Conservation (phyloP, 345 rosid species). For the Trapa incisa region DNA sequence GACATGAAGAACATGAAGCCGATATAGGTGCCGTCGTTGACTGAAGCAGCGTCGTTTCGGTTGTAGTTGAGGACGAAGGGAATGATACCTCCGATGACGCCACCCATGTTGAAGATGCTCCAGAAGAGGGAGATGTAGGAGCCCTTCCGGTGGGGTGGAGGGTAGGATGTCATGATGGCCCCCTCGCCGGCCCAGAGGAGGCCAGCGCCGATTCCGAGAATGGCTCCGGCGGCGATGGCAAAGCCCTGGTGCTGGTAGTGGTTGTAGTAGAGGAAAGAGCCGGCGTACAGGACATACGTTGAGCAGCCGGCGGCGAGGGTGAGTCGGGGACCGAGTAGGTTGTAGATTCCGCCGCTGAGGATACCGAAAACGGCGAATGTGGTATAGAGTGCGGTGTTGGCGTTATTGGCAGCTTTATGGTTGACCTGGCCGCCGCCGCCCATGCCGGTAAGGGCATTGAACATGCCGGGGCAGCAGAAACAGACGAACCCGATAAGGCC, state of each 20-base stretch:
- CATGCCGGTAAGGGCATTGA: slow-evolving; percentile 92
- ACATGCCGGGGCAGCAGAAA: slow-evolving; percentile 95
- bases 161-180: slow-evolving; percentile 88
- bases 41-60: slow-evolving; percentile 22
- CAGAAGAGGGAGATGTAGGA: slow-evolving; percentile 60
- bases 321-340: slow-evolving; percentile 50
- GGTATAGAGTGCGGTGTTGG: slow-evolving; percentile 67
- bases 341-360: slow-evolving; percentile 55
- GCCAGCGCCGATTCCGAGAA: slow-evolving; percentile 79
- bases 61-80: slow-evolving; percentile 44
- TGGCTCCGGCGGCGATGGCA: slow-evolving; percentile 40
- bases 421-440: slow-evolving; percentile 91
- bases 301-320: slow-evolving; percentile 61
- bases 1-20: slow-evolving; percentile 78
- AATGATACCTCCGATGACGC: slow-evolving; percentile 55
- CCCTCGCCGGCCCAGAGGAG: slow-evolving; percentile 91
- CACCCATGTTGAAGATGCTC: slow-evolving; percentile 58
- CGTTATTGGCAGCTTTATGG: slow-evolving; percentile 68
- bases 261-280: slow-evolving; percentile 60
- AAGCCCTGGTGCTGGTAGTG: slow-evolving; percentile 36
- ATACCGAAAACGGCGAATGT: slow-evolving; percentile 49
- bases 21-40: slow-evolving; percentile 44
- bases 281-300: slow-evolving; percentile 60
- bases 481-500: slow-evolving; percentile 70
- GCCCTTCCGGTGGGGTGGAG: slow-evolving; percentile 70